Evolutionary conservation across 1,139 yeast species (phyloP).

Genomic region (Pneumocystis carinii): DNA sequence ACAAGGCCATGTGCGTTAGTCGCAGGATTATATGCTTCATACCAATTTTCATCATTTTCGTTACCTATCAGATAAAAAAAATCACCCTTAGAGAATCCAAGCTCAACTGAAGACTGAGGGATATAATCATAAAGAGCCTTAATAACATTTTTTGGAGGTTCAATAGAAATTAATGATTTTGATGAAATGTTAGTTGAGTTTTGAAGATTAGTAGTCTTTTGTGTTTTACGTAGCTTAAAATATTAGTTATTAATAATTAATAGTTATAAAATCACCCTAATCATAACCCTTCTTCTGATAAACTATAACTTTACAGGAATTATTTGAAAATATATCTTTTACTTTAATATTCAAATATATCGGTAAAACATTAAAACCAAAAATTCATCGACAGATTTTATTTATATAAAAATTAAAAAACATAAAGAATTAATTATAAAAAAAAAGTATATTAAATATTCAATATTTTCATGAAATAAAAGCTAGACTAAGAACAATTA

Average conservation of each 20-base stretch:
- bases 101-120: conserved; percentile 72
- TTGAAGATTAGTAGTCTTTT: background rate
- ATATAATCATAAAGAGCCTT: conserved; percentile 65
- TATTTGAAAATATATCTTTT: background rate
- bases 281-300: background rate
- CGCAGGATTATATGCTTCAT: conserved; percentile 79
- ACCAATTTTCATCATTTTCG: conserved; percentile 58
- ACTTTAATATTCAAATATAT: background rate
- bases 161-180: conserved; percentile 8
- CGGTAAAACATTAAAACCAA: background rate
- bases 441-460: background rate
- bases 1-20: conserved; percentile 69
- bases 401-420: background rate
- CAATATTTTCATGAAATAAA: background rate
- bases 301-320: background rate
- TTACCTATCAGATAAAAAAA: conserved; percentile 67
- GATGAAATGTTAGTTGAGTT: background rate
- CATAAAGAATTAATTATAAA: background rate
- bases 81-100: conserved; percentile 66
- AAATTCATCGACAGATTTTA: background rate
- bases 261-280: background rate
- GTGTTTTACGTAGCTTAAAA: background rate
- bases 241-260: background rate
- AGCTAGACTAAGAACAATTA: background rate
- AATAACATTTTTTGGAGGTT: conserved; percentile 31